Percentiles rank a stretch among this genome's conserved stretches.
Conservation (phyloP, 1,284 basidiomycete genomes). For the Irpex sp. region DNA sequence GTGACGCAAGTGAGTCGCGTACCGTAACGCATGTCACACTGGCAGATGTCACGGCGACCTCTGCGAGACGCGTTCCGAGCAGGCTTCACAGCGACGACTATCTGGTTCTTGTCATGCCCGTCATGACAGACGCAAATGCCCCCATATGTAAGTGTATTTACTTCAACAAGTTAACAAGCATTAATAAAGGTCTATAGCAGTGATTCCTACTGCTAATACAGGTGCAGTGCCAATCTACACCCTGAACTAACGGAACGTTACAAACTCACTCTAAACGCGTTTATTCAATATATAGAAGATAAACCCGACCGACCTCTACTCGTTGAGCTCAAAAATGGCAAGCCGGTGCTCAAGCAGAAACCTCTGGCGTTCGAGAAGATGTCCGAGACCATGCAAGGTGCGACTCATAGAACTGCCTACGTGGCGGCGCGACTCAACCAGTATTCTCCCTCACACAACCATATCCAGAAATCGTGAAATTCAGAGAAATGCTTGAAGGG, state of each 20-base stretch:
- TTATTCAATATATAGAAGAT: slow-evolving; percentile 11
- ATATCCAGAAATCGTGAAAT: slow-evolving; percentile 62
- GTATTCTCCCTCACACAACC: background rate
- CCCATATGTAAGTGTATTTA: slow-evolving; percentile 16
- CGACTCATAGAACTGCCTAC: slow-evolving; percentile 19
- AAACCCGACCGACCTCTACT: slow-evolving; percentile 39
- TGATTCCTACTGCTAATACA: background rate
- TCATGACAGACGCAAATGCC: slow-evolving; percentile 22
- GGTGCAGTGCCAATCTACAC: slow-evolving; percentile 8
- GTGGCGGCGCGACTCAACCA: slow-evolving; percentile 5
- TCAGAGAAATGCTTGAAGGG: slow-evolving; percentile 63
- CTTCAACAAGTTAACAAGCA: background rate
- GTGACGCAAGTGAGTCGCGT: slow-evolving; percentile 11
- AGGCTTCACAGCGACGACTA: slow-evolving; percentile 8
- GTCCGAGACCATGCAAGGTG: slow-evolving; percentile 81
- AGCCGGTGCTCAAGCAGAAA: slow-evolving; percentile 78
- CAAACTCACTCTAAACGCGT: background rate
- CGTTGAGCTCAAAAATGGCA: slow-evolving; percentile 73
- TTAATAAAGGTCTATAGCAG: slow-evolving; percentile 2
- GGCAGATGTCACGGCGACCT: slow-evolving; percentile 3
- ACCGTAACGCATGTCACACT: slow-evolving; percentile 9
- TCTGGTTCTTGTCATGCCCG: slow-evolving; percentile 17
- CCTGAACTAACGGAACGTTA: background rate
- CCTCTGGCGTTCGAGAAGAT: slow-evolving; percentile 69
- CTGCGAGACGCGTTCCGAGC: slow-evolving; percentile 2